phyloP scores from a whole-genome alignment of 805 yeast genomes.

The Jamesozyma jinghongensis region DNA sequence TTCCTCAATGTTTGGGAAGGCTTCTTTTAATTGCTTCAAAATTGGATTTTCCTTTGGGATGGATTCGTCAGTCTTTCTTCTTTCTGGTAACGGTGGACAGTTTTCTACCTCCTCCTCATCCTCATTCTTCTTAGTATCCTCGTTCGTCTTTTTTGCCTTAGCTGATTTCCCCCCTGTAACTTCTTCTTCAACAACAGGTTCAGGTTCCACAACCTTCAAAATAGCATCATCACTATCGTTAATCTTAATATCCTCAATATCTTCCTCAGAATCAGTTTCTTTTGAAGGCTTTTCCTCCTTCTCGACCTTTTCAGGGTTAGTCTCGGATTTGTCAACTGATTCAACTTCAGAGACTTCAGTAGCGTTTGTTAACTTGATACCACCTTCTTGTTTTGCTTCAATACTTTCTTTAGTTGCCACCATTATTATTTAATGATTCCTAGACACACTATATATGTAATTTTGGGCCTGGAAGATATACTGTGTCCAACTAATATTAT shows the following conservation, averaged over 20 bases:
- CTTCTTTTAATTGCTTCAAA: constrained; percentile 57
- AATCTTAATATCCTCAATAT: constrained; percentile 4
- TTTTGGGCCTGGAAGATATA: too few species aligned
- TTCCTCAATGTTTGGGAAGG: constrained; percentile 74
- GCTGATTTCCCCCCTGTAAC: not conserved
- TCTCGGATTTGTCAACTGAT: not conserved
- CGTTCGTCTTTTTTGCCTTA: not conserved
- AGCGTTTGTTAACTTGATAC: not conserved
- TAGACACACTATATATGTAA: too few species aligned
- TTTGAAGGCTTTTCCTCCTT: not conserved
- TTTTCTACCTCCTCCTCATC: constrained; percentile 7
- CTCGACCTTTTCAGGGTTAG: too few species aligned
- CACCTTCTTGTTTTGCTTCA: too few species aligned
- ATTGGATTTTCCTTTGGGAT: constrained; percentile 17
- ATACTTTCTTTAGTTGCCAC: too few species aligned
- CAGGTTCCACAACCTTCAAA: constrained; percentile 6
- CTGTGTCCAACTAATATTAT: too few species aligned
- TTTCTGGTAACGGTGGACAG: constrained; percentile 6
- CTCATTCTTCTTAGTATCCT: constrained; percentile 4
- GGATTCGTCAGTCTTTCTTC: constrained; percentile 4
- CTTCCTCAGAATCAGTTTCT: not conserved
- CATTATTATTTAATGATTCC: too few species aligned
- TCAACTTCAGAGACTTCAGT: not conserved
- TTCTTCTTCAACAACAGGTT: constrained; percentile 3
- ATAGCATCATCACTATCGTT: constrained; percentile 1